phyloP scores from a whole-genome alignment of 2,329 filamentous ascomycete genomes.

The Aaosphaeria pasadenensis region DNA sequence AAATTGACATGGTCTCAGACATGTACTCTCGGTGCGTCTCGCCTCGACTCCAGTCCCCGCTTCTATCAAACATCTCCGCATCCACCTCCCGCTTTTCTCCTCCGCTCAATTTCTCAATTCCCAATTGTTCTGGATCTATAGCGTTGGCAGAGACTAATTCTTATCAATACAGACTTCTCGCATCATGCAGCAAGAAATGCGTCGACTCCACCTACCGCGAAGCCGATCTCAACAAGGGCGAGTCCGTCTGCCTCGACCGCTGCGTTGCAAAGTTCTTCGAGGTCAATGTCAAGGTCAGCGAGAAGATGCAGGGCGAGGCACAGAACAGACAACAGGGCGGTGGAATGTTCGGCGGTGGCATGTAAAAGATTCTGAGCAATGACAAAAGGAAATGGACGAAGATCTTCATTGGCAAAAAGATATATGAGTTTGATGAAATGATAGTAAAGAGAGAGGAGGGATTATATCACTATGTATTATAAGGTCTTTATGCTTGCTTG shows the following conservation, averaged over 20 bases:
- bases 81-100: background rate
- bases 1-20: constrained; percentile 96
- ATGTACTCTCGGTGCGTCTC: constrained; percentile 88
- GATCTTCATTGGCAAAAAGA: no score
- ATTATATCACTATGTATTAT: no score
- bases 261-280: constrained; percentile 99
- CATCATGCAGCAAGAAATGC: constrained; percentile 92
- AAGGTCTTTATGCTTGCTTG: no score
- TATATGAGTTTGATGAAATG: no score
- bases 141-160: background rate
- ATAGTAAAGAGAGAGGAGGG: no score
- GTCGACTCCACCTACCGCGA: constrained; percentile 91
- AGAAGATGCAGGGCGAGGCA: constrained; percentile 91
- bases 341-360: constrained; percentile 21
- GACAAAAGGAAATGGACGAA: no score
- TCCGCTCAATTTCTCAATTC: background rate
- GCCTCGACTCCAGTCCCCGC: background rate
- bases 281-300: constrained; percentile 94
- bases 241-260: constrained; percentile 95
- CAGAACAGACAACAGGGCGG: constrained; percentile 54
- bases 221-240: constrained; percentile 96
- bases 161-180: constrained; percentile 62
- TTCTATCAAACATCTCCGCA: background rate
- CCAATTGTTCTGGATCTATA: background rate
- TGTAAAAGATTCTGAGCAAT: no score